phyloP scores from a whole-genome alignment of 164 flowering plant genomes.

The Macadamia tetraphylla region DNA sequence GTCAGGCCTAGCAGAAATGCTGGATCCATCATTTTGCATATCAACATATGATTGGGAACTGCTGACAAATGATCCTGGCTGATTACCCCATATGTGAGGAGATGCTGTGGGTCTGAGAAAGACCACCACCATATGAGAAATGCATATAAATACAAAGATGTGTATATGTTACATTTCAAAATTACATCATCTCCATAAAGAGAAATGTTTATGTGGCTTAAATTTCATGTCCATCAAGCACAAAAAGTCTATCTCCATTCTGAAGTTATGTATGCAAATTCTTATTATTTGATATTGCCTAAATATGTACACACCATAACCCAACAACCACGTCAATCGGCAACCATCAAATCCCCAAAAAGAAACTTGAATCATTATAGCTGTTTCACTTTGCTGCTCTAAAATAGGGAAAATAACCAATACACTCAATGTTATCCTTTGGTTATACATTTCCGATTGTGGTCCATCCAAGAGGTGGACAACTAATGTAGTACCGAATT shows the following conservation, averaged over 20 bases:
- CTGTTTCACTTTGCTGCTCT: not conserved
- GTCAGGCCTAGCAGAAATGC: slow-evolving; percentile 11
- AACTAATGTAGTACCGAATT: too few species aligned
- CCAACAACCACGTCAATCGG: not conserved
- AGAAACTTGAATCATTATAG: not conserved
- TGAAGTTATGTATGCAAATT: not conserved
- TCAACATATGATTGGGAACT: slow-evolving; percentile 18
- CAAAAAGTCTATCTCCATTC: not conserved
- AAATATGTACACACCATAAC: not conserved
- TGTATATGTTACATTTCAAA: not conserved
- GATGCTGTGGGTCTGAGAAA: not conserved
- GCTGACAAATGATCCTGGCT: slow-evolving; percentile 11
- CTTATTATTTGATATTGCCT: not conserved
- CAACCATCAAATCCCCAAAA: not conserved
- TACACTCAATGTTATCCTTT: not conserved
- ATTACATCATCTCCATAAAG: not conserved
- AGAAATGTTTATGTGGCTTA: too few species aligned
- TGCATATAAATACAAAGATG: not conserved
- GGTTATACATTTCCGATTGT: too few species aligned
- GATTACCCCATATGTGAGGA: slow-evolving; percentile 15
- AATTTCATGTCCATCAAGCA: not conserved
- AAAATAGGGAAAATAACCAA: not conserved
- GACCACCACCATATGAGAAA: not conserved
- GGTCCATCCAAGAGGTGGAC: not conserved
- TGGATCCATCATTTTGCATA: slow-evolving; percentile 19